Conservation (phyloP, 2,329 filamentous ascomycete genomes). For the Thelonectria rubi region DNA sequence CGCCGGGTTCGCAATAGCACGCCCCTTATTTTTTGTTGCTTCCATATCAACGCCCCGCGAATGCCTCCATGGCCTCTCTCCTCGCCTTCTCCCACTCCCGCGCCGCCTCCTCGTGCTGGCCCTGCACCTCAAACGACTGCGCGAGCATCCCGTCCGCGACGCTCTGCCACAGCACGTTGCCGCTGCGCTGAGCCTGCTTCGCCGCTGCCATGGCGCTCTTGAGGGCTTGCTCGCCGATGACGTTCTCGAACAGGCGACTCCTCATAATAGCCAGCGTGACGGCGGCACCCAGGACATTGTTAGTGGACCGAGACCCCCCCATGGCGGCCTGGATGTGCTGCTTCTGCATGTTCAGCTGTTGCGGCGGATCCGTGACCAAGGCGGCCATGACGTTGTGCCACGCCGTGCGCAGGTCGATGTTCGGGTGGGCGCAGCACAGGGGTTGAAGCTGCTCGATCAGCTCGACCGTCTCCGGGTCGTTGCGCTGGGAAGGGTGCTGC, state of each 20-base stretch:
- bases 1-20: constrained; percentile 32
- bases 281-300: constrained; percentile 82
- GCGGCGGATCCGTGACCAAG: constrained; percentile 67
- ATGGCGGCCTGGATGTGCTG: constrained; percentile 79
- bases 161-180: constrained; percentile 79
- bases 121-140: constrained; percentile 77
- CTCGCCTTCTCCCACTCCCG: constrained; percentile 54
- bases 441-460: constrained; percentile 73
- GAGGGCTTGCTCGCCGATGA: constrained; percentile 81
- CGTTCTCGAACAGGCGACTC: constrained; percentile 80
- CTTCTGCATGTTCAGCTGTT: constrained; percentile 80
- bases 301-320: constrained; percentile 71
- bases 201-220: constrained; percentile 78
- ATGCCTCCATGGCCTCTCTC: constrained; percentile 54
- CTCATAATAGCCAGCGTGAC: constrained; percentile 89
- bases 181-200: constrained; percentile 73
- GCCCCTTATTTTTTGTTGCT: neutral
- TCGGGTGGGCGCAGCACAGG: constrained; percentile 74
- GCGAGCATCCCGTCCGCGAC: constrained; percentile 83
- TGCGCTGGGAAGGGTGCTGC: constrained; percentile 66
- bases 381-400: constrained; percentile 80
- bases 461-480: constrained; percentile 66
- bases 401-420: constrained; percentile 78
- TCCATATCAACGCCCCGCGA: constrained; percentile 45
- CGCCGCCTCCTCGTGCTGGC: constrained; percentile 60